Conservation (phyloP, 2,329 filamentous ascomycete species). For the Lachnellula subtilissima region DNA sequence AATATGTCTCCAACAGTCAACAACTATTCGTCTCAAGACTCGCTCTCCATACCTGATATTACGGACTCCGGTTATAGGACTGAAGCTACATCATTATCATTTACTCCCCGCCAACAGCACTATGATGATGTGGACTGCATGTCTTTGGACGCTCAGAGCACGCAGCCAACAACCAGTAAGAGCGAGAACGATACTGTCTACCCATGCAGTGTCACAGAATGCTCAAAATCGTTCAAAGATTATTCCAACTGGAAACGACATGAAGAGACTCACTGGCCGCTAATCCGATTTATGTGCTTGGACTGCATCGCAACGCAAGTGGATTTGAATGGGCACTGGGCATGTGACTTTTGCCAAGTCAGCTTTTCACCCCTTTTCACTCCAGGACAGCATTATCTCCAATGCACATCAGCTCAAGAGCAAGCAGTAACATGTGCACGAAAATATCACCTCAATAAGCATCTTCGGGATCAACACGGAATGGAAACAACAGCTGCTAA, state of each 20-base stretch:
- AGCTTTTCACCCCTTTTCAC: neutral
- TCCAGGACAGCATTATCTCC: slow-evolving; percentile 6
- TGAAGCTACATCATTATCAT: slow-evolving; percentile 13
- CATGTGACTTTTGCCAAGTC: slow-evolving; percentile 9
- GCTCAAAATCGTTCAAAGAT: neutral
- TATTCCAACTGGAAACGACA: slow-evolving; percentile 14
- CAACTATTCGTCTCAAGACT: neutral
- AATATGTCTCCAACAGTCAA: neutral
- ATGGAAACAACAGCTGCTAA: slow-evolving; percentile 3
- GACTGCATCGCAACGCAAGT: slow-evolving; percentile 2
- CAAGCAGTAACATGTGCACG: slow-evolving; percentile 9
- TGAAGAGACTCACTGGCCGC: slow-evolving; percentile 15
- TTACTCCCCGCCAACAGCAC: slow-evolving; percentile 1
- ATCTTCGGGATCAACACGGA: slow-evolving; percentile 13
- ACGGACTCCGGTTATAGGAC: slow-evolving; percentile 1
- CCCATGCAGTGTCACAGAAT: slow-evolving; percentile 1
- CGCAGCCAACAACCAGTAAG: neutral
- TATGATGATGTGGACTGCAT: neutral
- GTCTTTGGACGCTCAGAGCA: neutral
- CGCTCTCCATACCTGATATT: neutral
- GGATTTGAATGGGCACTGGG: neutral
- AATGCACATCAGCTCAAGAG: slow-evolving; percentile 8
- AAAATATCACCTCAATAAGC: slow-evolving; percentile 14
- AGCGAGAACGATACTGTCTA: neutral
- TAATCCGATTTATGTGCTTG: slow-evolving; percentile 16